Evolutionary conservation across 768 basidiomycete genomes (phyloP).

Genomic region (Wakefieldia striispora): DNA sequence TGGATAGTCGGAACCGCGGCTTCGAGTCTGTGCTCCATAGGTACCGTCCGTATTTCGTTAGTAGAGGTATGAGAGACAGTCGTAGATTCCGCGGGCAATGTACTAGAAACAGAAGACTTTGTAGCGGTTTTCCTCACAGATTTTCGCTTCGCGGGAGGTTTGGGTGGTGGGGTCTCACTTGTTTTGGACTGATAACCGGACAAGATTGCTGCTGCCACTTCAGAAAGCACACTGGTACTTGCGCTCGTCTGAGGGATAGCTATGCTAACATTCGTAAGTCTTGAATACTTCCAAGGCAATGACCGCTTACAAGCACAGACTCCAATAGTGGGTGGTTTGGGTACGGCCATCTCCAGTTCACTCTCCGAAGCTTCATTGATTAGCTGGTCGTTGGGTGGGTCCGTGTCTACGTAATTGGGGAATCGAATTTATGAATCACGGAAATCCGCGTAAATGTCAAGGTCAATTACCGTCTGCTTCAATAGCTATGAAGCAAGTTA

Average conservation of each 20-base stretch:
- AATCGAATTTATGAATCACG: not conserved
- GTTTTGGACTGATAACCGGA: slow-evolving; percentile 2
- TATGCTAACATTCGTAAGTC: slow-evolving; percentile 24
- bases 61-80: not conserved
- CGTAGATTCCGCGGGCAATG: not conserved
- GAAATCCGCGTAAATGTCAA: not conserved
- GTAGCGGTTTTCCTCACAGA: slow-evolving; percentile 5
- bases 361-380: not conserved
- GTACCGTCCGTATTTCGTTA: not conserved
- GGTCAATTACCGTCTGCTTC: slow-evolving; percentile 4
- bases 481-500: slow-evolving; percentile 3
- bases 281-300: slow-evolving; percentile 5
- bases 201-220: slow-evolving; percentile 20
- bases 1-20: not conserved
- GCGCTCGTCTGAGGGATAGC: slow-evolving; percentile 16
- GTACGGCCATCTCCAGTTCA: not conserved
- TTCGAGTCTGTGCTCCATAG: not conserved
- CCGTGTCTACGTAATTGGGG: slow-evolving; percentile 2
- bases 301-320: slow-evolving; percentile 17
- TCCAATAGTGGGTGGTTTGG: not conserved
- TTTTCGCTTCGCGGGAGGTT: slow-evolving; percentile 10
- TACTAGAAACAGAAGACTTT: slow-evolving; percentile 3
- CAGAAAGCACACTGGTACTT: slow-evolving; percentile 14
- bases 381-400: not conserved
- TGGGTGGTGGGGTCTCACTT: slow-evolving; percentile 3